Base-by-base conservation (phyloP, 148 eudicot genomes). In the Dianthus caryophyllus region DNA sequence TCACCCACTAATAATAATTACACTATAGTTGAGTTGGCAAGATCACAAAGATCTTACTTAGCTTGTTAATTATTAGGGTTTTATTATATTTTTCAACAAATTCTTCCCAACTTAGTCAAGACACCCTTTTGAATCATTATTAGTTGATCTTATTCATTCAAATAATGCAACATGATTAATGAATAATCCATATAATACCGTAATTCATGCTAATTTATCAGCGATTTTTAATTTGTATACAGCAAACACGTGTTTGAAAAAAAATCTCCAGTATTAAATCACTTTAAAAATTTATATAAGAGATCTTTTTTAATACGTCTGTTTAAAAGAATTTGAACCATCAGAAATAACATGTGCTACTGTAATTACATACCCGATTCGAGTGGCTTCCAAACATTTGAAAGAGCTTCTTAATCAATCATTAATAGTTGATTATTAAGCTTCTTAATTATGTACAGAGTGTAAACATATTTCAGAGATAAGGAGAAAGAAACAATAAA, bases 321-420 rank as follows among this genome's bases (percentile, higher is more conserved):
- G 7, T 2, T 7, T 2, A 33, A n/a, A n/a, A 7, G 7, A 33
- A 33, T 2, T 33, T 2, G 38, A 59, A 17, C 9, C 15, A 31
- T 31, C 1, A 59, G 10, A 18, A 5, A 7, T 24, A 17, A 59
- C 64, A 33, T 31, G 24, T 25, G 24, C 8, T 31, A 10, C 20
- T n/a, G 0, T 30, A 33, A n/a, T 5, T 11, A 22, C 17, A 38
- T 73, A 73, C 81, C 77, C 73, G 56, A 70, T 78, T 71, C 17
- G 61, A 49, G 66, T n/a, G 70, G 38, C 78, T 61, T 49, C 69
- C 69, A 58, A 80, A 70, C 71, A 77, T 79, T n/a, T 72, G 84
- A 77, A 61, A 77, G 33, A 63, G 66, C 74, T 66, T 82, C 82
- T 75, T 72, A 18, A 24, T 20, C 38, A 25, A 26, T 71, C 11